Conservation (phyloP, 169 alveolate species). For the Theileria equi region DNA sequence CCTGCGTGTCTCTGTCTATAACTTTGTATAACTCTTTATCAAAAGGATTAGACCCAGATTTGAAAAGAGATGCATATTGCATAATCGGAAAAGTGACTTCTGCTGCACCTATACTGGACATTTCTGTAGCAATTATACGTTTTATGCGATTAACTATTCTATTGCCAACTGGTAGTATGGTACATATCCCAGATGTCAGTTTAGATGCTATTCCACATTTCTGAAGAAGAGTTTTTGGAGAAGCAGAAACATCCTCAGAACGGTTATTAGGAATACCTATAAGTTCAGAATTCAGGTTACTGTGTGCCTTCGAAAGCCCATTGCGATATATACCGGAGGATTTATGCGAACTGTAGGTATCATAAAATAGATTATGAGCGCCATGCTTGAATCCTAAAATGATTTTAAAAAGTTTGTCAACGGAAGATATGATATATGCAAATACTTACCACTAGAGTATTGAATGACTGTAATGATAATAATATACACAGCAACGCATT, state of each 20-base stretch:
- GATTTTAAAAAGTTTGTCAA: no score
- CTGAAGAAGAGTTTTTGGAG: neutral
- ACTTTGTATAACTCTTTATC: constrained; percentile 27
- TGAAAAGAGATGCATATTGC: constrained; percentile 23
- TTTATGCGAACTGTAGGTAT: no score
- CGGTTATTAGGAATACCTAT: constrained; percentile 14
- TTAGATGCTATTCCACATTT: constrained; percentile 30
- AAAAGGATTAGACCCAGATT: constrained; percentile 1
- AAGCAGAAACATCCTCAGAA: neutral
- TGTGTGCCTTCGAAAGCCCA: no score
- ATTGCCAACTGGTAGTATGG: constrained; percentile 52
- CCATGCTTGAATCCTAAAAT: no score
- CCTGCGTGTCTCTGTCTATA: constrained; percentile 9
- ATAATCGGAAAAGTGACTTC: constrained; percentile 36
- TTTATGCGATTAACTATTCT: constrained; percentile 29
- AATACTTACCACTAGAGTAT: no score
- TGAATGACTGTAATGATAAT: no score
- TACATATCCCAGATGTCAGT: constrained; percentile 34
- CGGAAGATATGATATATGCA: no score
- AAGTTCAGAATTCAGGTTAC: constrained; percentile 6
- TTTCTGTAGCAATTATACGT: constrained; percentile 39
- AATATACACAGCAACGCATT: no score
- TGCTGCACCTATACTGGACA: constrained; percentile 46
- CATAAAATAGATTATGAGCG: no score
- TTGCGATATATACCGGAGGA: no score